Evolutionary conservation across 1,284 basidiomycete genomes (phyloP).

Genomic region (Cryptococcus jaspeensis): DNA sequence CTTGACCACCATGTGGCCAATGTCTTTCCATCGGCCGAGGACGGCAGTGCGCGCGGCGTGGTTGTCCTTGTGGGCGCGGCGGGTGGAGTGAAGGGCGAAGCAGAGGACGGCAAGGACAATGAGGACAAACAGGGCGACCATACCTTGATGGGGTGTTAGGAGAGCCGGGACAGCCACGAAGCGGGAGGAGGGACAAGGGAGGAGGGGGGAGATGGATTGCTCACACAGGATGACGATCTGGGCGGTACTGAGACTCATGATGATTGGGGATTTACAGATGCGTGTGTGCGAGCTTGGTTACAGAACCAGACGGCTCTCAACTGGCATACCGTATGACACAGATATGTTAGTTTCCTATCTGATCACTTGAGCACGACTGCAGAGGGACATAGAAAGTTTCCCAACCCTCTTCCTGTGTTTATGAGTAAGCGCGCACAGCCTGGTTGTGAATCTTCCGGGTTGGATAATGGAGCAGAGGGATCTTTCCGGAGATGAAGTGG

Average conservation of each 20-base stretch:
- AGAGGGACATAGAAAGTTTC: no score
- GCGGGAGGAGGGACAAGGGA: no score
- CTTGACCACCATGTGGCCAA: background rate
- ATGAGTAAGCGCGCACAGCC: no score
- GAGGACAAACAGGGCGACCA: slow-evolving; percentile 1
- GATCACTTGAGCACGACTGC: no score
- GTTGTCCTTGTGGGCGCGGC: slow-evolving; percentile 2
- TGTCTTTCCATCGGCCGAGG: slow-evolving; percentile 14
- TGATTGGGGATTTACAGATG: background rate
- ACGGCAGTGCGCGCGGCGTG: slow-evolving; percentile 6
- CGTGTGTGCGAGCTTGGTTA: background rate
- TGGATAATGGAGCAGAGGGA: no score
- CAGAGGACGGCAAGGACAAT: slow-evolving; percentile 1
- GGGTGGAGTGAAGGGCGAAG: slow-evolving; percentile 11
- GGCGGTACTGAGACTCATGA: slow-evolving; percentile 4
- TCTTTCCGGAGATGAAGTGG: no score
- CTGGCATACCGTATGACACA: no score
- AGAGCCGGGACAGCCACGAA: background rate
- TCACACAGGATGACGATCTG: slow-evolving; percentile 10
- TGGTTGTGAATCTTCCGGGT: no score
- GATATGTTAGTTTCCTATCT: no score
- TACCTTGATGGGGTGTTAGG: background rate
- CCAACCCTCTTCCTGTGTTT: no score
- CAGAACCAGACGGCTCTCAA: background rate
- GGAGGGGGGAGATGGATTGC: background rate